These are phyloP conservation scores for Thraustotheca clavata DNA, from an alignment of 352 stramenopile species.

Conservation along the genomic window DNA sequence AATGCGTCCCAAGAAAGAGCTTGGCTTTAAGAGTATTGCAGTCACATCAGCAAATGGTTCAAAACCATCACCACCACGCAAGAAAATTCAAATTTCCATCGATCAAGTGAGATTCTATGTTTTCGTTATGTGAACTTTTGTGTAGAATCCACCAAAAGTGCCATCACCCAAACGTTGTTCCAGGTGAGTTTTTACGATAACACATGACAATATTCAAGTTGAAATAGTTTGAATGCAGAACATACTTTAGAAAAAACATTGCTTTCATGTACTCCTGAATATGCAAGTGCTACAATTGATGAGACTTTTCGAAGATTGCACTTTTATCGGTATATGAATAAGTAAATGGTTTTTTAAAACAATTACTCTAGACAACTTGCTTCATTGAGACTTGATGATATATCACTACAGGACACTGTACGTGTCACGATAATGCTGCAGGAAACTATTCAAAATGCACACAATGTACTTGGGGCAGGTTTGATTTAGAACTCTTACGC, in stretches of 20 bases:
- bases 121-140: neutral
- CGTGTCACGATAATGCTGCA: slow-evolving; percentile 2
- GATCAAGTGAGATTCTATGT: neutral
- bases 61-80: neutral
- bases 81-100: neutral
- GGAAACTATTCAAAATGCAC: neutral
- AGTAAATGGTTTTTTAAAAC: neutral
- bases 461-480: neutral
- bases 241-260: neutral
- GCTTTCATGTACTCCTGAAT: neutral
- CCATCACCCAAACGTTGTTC: neutral
- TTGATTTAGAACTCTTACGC: neutral
- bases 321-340: neutral
- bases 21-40: neutral
- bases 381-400: neutral
- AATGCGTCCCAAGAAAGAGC: neutral
- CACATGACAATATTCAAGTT: neutral
- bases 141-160: neutral
- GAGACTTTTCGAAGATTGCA: neutral
- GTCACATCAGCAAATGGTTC: neutral
- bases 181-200: neutral
- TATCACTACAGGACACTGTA: neutral
- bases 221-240: neutral
- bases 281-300: neutral
- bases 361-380: neutral